phyloP scores from a whole-genome alignment of 139 green algal species.

The Micromonas commoda region DNA sequence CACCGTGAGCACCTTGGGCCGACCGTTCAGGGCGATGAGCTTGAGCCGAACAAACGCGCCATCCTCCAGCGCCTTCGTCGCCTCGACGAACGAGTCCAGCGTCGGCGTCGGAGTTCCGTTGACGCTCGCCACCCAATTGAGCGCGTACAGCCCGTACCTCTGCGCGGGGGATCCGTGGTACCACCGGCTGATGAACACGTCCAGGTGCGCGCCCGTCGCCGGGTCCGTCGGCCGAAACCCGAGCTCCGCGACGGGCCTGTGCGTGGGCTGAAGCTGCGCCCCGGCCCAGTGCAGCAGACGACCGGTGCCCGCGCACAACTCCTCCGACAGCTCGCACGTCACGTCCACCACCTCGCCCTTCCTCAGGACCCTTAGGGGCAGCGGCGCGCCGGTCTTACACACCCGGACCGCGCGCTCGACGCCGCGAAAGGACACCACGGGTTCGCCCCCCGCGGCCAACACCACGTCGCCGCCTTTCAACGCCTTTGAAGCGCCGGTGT shows the following conservation, averaged over 20 bases:
- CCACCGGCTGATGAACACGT: slow-evolving; percentile 64
- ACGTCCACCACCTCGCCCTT: slow-evolving; percentile 51
- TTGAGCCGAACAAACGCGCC: slow-evolving; percentile 59
- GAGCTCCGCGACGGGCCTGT: slow-evolving; percentile 66
- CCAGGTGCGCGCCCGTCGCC: slow-evolving; percentile 1
- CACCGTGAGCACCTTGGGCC: slow-evolving; percentile 64
- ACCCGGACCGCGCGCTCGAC: slow-evolving; percentile 52
- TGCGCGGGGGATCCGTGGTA: slow-evolving; percentile 77
- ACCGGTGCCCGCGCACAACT: slow-evolving; percentile 69
- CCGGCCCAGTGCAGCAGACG: slow-evolving; percentile 82
- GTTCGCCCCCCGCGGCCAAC: slow-evolving; percentile 56
- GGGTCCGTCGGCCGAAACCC: slow-evolving; percentile 58
- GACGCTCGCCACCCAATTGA: slow-evolving; percentile 75
- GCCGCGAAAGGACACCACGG: slow-evolving; percentile 60
- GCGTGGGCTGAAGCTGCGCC: slow-evolving; percentile 64
- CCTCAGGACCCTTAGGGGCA: slow-evolving; percentile 43
- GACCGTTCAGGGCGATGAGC: slow-evolving; percentile 38
- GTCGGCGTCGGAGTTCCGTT: slow-evolving; percentile 60
- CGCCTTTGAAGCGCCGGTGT: slow-evolving; percentile 43
- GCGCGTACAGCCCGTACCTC: slow-evolving; percentile 76
- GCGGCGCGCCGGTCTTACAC: no score
- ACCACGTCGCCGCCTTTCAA: slow-evolving; percentile 73
- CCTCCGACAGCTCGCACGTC: slow-evolving; percentile 46
- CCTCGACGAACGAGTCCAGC: slow-evolving; percentile 65
- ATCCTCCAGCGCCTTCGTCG: slow-evolving; percentile 39